Evolutionary conservation across 495 filamentous ascomycete species (phyloP), one percentile per base, ranked within the genome.

Genomic region (Xylaria sp.): DNA sequence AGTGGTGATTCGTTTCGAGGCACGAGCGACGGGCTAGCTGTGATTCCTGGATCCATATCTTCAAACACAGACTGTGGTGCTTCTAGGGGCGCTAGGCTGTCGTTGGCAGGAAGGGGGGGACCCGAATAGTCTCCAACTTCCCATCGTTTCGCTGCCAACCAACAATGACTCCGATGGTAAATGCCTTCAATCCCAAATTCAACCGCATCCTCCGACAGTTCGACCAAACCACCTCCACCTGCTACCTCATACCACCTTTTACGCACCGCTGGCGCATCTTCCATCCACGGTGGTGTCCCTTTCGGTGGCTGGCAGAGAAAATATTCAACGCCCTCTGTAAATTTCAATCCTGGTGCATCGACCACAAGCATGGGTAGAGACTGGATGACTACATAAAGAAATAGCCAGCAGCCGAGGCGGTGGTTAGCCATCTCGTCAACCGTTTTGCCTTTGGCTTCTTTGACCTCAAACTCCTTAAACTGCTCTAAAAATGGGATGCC

Each of bases 251-350:
- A 94, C 94, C 94, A 95, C 72, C 89, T 90, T 76, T 89, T 88
- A 73, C 88, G 88, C 37, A 85, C 80, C 26, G 86, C 85, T 68
- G 88, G 88, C 70, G 84, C 86, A 59, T 94, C 91, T 65, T 92
- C 89, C 59, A 91, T 90, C 97, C 96, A 99, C 3, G 96, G 95
- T 2, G 90, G 85, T 71, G 90, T 90, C 26, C 92, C 92, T 73
- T 92, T 90, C 0, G 95, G 91, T 12, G 93, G 91, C 78, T 97
- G 89, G 81, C 95, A 98, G n/a, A 98, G 87, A 84, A 98, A 98
- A 82, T 98, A 97, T 79, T 98, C 97, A 14, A 97, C 94, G 5
- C 90, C 91, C 37, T 97, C 89, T 0, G 87, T 92, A 73, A 86
- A 95, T 69, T 87, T 86, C 50, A 97, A 80, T 14, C 89, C 92